Conservation (phyloP, 495 filamentous ascomycete species). For the Lichina pygmaea region DNA sequence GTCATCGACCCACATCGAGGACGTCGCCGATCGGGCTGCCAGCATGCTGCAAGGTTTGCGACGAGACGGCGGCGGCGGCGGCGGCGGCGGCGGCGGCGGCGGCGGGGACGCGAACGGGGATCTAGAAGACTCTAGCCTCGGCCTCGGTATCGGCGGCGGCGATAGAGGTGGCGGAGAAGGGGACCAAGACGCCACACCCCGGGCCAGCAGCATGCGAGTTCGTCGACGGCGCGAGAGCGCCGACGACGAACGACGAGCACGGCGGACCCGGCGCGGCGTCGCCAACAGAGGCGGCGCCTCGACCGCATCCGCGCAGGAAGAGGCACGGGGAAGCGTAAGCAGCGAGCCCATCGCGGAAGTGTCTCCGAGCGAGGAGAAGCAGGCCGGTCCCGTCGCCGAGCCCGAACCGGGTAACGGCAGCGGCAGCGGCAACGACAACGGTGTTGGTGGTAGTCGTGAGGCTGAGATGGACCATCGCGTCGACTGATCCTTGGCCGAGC, state of each 20-base stretch:
- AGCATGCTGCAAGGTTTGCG: conserved; percentile 58
- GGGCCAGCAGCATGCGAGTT: conserved; percentile 23
- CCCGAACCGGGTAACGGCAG: no score
- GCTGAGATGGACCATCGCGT: no score
- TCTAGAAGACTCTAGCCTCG: no score
- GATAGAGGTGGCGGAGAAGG: neutral
- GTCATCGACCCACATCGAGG: conserved; percentile 24
- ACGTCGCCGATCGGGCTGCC: conserved; percentile 62
- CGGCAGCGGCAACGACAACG: no score
- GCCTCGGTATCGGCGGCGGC: conserved; percentile 21
- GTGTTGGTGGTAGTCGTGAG: no score
- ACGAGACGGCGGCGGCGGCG: conserved; percentile 29
- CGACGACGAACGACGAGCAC: conserved; percentile 37
- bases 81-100: conserved; percentile 26
- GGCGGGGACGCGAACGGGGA: neutral
- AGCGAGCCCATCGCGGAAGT: no score
- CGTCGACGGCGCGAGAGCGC: conserved; percentile 38
- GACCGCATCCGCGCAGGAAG: conserved; percentile 1
- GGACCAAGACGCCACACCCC: conserved; percentile 17
- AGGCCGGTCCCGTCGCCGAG: no score
- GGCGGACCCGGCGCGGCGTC: conserved; percentile 21
- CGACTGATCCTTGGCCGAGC: no score
- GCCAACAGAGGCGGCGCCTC: neutral
- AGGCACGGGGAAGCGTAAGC: conserved; percentile 17
- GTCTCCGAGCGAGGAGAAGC: no score